Evolutionary conservation across 805 yeast genomes (phyloP).

Genomic region (Kodamaea sagamina): DNA sequence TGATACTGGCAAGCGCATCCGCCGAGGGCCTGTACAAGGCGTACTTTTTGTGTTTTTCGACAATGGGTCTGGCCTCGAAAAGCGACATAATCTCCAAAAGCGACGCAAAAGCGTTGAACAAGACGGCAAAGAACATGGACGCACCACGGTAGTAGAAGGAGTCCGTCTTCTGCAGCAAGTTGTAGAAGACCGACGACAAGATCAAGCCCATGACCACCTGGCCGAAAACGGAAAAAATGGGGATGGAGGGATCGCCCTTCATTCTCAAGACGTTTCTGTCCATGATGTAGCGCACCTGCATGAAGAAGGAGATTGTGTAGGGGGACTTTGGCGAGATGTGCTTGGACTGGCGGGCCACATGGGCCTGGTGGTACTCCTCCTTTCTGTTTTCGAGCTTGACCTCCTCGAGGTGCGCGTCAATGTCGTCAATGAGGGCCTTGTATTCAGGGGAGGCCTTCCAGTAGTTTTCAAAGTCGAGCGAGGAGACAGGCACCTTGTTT

Average conservation of each 20-base stretch:
- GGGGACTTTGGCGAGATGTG: slow-evolving; percentile 46
- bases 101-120: slow-evolving; percentile 64
- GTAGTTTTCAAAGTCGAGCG: slow-evolving; percentile 21
- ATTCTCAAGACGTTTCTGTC: slow-evolving; percentile 51
- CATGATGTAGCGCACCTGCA: slow-evolving; percentile 52
- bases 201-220: slow-evolving; percentile 56
- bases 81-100: slow-evolving; percentile 57
- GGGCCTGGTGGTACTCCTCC: slow-evolving; percentile 25
- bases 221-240: slow-evolving; percentile 43
- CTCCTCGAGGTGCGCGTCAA: slow-evolving; percentile 16
- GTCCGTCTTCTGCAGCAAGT: slow-evolving; percentile 43
- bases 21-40: slow-evolving; percentile 63
- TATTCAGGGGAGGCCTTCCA: slow-evolving; percentile 52
- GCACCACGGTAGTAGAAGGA: slow-evolving; percentile 61
- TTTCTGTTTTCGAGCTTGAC: slow-evolving; percentile 17
- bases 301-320: slow-evolving; percentile 50
- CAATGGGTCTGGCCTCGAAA: slow-evolving; percentile 57
- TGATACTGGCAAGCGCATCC: slow-evolving; percentile 61
- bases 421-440: slow-evolving; percentile 18
- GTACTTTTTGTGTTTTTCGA: slow-evolving; percentile 58
- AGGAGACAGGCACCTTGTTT: slow-evolving; percentile 45
- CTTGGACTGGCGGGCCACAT: slow-evolving; percentile 24
- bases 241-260: slow-evolving; percentile 51
- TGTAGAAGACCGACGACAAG: slow-evolving; percentile 59
- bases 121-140: slow-evolving; percentile 64